Evolutionary conservation across 345 rosid genomes (phyloP).

Genomic region (Populus pruinosa): DNA sequence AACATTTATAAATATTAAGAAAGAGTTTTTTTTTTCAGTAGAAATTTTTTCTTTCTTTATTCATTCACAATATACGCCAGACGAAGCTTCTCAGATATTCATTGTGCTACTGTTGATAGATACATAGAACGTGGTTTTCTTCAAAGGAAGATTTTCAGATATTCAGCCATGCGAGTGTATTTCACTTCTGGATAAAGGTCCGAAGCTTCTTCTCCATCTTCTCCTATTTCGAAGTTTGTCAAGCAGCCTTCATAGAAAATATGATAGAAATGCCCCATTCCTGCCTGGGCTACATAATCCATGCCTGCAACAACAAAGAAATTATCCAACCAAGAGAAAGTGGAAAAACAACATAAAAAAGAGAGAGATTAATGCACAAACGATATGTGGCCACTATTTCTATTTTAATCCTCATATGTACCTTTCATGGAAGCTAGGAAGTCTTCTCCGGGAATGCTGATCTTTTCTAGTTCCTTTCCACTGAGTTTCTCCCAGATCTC

Average conservation of each 20-base stretch:
- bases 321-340: background rate
- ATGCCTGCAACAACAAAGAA: conserved; percentile 33
- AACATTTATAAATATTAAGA: too few relatives aligned
- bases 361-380: background rate
- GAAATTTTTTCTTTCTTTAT: too few relatives aligned
- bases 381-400: background rate
- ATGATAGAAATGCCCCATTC: conserved; percentile 79
- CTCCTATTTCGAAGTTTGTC: conserved; percentile 59
- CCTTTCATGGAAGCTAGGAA: conserved; percentile 68
- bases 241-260: conserved; percentile 80
- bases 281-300: conserved; percentile 58
- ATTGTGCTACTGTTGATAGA: background rate
- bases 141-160: conserved; percentile 40
- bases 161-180: conserved; percentile 65
- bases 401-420: background rate
- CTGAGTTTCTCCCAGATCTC: conserved; percentile 67
- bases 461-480: conserved; percentile 46
- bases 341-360: background rate
- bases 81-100: background rate
- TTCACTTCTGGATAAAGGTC: conserved; percentile 69
- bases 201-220: conserved; percentile 70
- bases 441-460: conserved; percentile 36
- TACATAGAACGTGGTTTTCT: background rate
- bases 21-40: too few relatives aligned
- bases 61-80: too few relatives aligned